Evolutionary conservation across 805 yeast species (phyloP).

Genomic region (Yamadazyma olivae): DNA sequence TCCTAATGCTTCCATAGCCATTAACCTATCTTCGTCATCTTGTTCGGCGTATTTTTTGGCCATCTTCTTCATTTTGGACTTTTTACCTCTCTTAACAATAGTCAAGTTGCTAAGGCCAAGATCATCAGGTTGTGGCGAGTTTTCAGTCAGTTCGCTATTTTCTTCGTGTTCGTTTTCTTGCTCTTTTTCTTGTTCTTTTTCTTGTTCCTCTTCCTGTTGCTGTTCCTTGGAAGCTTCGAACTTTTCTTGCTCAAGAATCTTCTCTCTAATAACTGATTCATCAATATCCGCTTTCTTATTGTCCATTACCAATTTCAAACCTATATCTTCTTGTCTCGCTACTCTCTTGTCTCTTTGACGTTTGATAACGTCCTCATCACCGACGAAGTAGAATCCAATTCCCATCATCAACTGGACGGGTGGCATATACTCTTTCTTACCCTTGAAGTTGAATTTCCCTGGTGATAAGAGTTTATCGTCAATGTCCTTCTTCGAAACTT

Average conservation of each 20-base stretch:
- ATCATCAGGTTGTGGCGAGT: constrained; percentile 3
- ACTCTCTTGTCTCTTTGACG: constrained; percentile 24
- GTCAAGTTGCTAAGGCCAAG: constrained; percentile 7
- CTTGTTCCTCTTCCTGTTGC: constrained; percentile 11
- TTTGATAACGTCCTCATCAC: constrained; percentile 53
- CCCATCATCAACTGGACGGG: constrained; percentile 92
- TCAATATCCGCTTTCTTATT: constrained; percentile 39
- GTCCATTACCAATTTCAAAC: constrained; percentile 31
- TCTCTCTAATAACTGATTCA: constrained; percentile 11
- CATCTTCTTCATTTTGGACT: constrained; percentile 78
- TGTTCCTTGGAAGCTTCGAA: constrained; percentile 17
- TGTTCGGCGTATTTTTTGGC: constrained; percentile 83
- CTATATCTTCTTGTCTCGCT: constrained; percentile 34
- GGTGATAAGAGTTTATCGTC: constrained; percentile 57
- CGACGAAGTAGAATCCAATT: constrained; percentile 72
- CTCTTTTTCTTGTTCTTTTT: constrained; percentile 2
- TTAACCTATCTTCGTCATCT: constrained; percentile 79
- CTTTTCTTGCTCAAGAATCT: constrained; percentile 11
- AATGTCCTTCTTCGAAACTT: constrained; percentile 67
- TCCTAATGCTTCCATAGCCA: constrained; percentile 81
- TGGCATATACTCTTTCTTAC: constrained; percentile 59
- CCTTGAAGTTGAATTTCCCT: constrained; percentile 57
- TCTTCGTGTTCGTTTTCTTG: background rate
- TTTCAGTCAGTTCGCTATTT: background rate
- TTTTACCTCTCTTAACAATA: constrained; percentile 66